phyloP scores from a whole-genome alignment of 2,329 filamentous ascomycete species.

The Mycocentrospora acerina region DNA sequence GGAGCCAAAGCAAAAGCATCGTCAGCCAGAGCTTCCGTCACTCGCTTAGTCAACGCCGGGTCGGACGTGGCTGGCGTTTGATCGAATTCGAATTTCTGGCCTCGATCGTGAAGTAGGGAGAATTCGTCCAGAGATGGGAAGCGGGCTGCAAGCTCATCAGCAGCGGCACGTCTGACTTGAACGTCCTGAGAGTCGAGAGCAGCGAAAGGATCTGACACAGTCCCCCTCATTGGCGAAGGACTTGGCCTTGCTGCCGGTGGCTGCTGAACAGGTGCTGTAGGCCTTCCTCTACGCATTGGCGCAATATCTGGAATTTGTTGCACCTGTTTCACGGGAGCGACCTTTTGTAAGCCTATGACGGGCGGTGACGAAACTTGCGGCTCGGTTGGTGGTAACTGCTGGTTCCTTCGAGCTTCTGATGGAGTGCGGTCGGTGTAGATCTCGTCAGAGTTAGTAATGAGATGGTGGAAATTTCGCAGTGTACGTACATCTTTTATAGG shows the following conservation, averaged over 20 bases:
- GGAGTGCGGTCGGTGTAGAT: constrained; percentile 59
- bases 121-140: constrained; percentile 96
- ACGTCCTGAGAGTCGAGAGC: constrained; percentile 72
- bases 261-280: constrained; percentile 56
- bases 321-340: constrained; percentile 70
- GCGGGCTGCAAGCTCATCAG: constrained; percentile 78
- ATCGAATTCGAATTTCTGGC: constrained; percentile 79
- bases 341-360: constrained; percentile 77
- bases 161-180: constrained; percentile 51
- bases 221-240: constrained; percentile 69
- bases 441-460: constrained; percentile 34
- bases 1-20: constrained; percentile 69
- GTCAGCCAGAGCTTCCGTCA: constrained; percentile 78
- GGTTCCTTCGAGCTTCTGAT: constrained; percentile 63
- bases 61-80: constrained; percentile 44
- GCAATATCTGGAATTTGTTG: constrained; percentile 82
- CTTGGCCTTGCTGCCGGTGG: constrained; percentile 54
- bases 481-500: constrained; percentile 79
- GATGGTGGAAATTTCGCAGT: neutral
- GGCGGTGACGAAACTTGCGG: constrained; percentile 57
- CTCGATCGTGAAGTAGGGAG: constrained; percentile 81
- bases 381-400: constrained; percentile 60
- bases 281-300: constrained; percentile 88
- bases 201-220: constrained; percentile 81
- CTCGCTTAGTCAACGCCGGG: constrained; percentile 60